Evolutionary conservation across 345 rosid species (phyloP).

Genomic region (Gossypium australe): DNA sequence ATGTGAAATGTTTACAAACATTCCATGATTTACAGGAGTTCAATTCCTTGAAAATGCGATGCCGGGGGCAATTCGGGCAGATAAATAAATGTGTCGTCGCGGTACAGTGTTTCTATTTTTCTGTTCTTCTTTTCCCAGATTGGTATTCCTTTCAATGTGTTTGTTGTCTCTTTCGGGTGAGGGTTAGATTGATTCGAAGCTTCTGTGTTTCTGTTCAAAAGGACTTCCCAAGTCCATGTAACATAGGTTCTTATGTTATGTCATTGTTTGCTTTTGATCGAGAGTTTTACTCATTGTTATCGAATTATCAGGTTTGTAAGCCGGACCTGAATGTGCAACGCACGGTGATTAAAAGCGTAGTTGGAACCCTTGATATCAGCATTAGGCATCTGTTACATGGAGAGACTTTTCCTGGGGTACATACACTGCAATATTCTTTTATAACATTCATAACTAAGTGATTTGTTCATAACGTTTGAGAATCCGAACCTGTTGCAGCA

Average conservation of each 20-base stretch:
- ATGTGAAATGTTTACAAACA: conserved; percentile 1
- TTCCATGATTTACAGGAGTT: conserved; percentile 48
- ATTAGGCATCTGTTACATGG: conserved; percentile 52
- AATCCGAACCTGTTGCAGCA: conserved; percentile 41
- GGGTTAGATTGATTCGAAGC: not conserved
- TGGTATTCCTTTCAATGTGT: not conserved
- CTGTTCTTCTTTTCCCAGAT: not conserved
- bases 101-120: conserved; percentile 29
- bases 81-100: conserved; percentile 44
- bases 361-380: conserved; percentile 82
- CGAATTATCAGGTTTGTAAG: conserved; percentile 54
- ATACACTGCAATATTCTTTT: not conserved
- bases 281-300: not conserved
- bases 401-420: conserved; percentile 85
- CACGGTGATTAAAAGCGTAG: conserved; percentile 65
- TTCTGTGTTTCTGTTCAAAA: too few relatives aligned
- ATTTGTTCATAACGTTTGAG: not conserved
- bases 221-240: too few relatives aligned
- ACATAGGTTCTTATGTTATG: too few relatives aligned
- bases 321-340: conserved; percentile 47
- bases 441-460: not conserved
- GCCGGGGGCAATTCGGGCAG: conserved; percentile 23
- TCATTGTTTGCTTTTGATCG: too few relatives aligned
- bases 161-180: not conserved
- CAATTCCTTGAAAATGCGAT: conserved; percentile 59